These are phyloP conservation scores for Bipolaris victoriae DNA, from an alignment of 2,329 filamentous ascomycete genomes.

Conservation along the genomic window DNA sequence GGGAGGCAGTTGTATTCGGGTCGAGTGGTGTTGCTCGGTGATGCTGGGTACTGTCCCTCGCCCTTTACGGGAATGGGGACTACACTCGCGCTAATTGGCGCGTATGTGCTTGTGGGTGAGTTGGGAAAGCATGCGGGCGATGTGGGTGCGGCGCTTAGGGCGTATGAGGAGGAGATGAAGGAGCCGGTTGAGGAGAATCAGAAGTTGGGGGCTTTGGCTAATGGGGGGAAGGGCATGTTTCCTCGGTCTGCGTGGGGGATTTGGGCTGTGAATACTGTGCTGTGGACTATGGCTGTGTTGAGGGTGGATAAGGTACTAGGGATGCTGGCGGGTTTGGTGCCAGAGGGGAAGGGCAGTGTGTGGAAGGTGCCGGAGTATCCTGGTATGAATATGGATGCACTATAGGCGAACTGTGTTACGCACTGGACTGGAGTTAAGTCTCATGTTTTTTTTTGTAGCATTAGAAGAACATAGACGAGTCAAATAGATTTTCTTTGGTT, in stretches of 20 bases:
- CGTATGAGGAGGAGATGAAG: conserved; percentile 29
- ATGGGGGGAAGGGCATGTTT: background rate
- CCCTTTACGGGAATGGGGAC: conserved; percentile 35
- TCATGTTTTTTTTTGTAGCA: background rate
- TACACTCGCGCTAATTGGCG: conserved; percentile 46
- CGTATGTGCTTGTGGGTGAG: conserved; percentile 50
- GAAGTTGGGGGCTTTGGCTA: conserved; percentile 5
- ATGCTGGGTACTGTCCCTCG: conserved; percentile 52
- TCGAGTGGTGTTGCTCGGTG: conserved; percentile 60
- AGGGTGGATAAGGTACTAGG: background rate
- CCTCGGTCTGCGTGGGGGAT: background rate
- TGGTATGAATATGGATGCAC: conserved; percentile 16
- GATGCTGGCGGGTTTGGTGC: background rate
- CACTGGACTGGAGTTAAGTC: background rate
- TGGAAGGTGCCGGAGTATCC: conserved; percentile 16
- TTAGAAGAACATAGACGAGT: background rate
- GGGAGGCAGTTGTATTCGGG: conserved; percentile 49
- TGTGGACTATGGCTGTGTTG: background rate
- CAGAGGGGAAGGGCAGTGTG: background rate
- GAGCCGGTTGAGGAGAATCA: conserved; percentile 30
- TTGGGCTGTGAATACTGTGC: background rate
- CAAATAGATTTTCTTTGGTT: too few species aligned
- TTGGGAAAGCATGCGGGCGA: conserved; percentile 21
- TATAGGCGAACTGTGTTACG: background rate
- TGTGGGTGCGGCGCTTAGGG: conserved; percentile 27